phyloP scores from a whole-genome alignment of 2,329 filamentous ascomycete genomes.

The Arthrinium puccinioides region DNA sequence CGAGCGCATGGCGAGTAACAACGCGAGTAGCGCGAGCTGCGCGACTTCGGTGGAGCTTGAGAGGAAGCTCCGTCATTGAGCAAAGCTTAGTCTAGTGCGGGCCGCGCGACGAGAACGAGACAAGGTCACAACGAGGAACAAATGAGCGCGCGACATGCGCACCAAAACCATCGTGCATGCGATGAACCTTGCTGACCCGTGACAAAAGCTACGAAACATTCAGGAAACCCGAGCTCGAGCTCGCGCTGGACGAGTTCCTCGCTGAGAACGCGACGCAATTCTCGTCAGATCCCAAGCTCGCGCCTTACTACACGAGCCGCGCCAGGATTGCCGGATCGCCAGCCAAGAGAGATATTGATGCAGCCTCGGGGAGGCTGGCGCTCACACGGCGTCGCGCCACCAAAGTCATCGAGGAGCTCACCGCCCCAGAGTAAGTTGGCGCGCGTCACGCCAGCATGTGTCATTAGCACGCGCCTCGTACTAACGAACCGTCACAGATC shows the following conservation, averaged over 20 bases:
- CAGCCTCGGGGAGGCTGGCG: slow-evolving; percentile 15
- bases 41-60: too few species aligned
- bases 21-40: too few species aligned
- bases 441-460: slow-evolving; percentile 45
- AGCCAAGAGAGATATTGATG: slow-evolving; percentile 22
- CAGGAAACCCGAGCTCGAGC: slow-evolving; percentile 75
- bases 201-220: slow-evolving; percentile 64
- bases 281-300: slow-evolving; percentile 55
- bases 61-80: too few species aligned
- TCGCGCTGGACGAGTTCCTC: slow-evolving; percentile 66
- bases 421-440: slow-evolving; percentile 33
- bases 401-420: slow-evolving; percentile 54
- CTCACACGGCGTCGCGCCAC: slow-evolving; percentile 23
- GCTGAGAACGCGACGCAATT: slow-evolving; percentile 60
- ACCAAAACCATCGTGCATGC: too few species aligned
- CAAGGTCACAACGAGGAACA: too few species aligned
- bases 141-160: too few species aligned
- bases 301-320: slow-evolving; percentile 69
- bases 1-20: too few species aligned
- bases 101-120: too few species aligned
- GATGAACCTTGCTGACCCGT: too few species aligned
- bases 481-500: slow-evolving; percentile 42
- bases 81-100: too few species aligned
- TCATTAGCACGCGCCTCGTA: slow-evolving; percentile 47
- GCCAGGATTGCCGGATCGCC: slow-evolving; percentile 52